phyloP scores from a whole-genome alignment of 805 yeast genomes.

The Wickerhamomyces subpelliculosus region DNA sequence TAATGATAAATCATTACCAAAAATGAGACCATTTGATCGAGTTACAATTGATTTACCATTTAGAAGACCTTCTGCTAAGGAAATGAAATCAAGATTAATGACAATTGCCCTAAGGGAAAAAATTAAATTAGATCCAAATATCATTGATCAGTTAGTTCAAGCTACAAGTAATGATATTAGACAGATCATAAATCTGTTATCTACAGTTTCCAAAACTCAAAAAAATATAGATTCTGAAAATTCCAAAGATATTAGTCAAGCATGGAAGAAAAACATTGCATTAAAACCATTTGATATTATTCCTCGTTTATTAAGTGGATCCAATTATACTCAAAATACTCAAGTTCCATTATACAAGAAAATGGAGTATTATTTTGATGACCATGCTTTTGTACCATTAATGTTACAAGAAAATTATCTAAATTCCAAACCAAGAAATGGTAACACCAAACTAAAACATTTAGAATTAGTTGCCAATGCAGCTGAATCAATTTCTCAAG shows the following conservation, averaged over 20 bases:
- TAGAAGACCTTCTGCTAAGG: conserved; percentile 80
- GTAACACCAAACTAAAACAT: conserved; percentile 40
- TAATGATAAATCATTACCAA: conserved; percentile 86
- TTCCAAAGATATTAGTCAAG: conserved; percentile 50
- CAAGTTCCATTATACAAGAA: conserved; percentile 67
- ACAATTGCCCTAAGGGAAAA: conserved; percentile 85
- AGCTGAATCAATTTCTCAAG: conserved; percentile 78
- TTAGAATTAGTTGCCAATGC: conserved; percentile 66
- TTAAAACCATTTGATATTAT: conserved; percentile 90
- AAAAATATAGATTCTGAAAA: conserved; percentile 56
- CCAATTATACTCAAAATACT: conserved; percentile 46
- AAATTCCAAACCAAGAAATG: conserved; percentile 49
- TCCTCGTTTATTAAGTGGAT: conserved; percentile 55
- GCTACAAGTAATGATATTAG: conserved; percentile 89
- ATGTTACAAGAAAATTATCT: conserved; percentile 95
- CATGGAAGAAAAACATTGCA: conserved; percentile 88
- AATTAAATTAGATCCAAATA: conserved; percentile 69
- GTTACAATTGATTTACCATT: conserved; percentile 75
- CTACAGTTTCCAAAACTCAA: conserved; percentile 75
- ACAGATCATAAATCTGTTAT: conserved; percentile 83
- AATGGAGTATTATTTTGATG: conserved; percentile 86
- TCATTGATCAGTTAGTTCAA: conserved; percentile 77
- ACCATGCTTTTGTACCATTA: conserved; percentile 87
- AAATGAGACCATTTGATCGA: conserved; percentile 92
- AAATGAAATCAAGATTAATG: conserved; percentile 78